These are phyloP conservation scores for Gremmenia infestans DNA, from an alignment of 2,329 filamentous ascomycete species.

Conservation along the genomic window DNA sequence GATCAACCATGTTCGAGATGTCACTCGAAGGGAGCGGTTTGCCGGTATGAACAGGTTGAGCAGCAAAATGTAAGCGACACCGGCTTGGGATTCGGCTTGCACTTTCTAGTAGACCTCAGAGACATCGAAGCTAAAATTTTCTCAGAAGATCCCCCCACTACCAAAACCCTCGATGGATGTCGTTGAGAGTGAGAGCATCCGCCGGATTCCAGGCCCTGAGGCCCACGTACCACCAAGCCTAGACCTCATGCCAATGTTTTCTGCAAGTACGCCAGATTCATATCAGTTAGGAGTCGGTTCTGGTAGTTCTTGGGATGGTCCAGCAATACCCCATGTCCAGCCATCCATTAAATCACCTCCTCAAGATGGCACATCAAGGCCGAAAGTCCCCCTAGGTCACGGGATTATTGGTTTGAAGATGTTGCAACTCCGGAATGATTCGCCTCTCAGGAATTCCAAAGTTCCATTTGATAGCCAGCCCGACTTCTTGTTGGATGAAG, in stretches of 20 bases:
- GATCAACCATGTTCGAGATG: slow-evolving; percentile 37
- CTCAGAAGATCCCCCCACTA: no score
- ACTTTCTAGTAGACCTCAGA: not conserved
- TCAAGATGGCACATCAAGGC: not conserved
- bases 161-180: no score
- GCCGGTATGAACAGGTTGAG: slow-evolving; percentile 30
- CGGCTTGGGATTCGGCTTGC: not conserved
- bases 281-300: no score
- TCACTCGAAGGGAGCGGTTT: slow-evolving; percentile 35
- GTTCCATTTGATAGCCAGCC: not conserved
- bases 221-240: no score
- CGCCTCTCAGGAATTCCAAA: not conserved
- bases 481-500: not conserved
- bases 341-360: not conserved
- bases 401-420: not conserved
- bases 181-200: no score
- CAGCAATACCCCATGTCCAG: not conserved
- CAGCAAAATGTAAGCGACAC: slow-evolving; percentile 1
- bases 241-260: no score
- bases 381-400: not conserved
- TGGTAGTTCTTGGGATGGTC: not conserved
- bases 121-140: no score
- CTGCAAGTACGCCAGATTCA: no score
- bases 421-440: not conserved
- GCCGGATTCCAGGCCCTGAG: no score